Evolutionary conservation across 805 yeast genomes (phyloP).

Genomic region (Scheffersomyces amazonensis): DNA sequence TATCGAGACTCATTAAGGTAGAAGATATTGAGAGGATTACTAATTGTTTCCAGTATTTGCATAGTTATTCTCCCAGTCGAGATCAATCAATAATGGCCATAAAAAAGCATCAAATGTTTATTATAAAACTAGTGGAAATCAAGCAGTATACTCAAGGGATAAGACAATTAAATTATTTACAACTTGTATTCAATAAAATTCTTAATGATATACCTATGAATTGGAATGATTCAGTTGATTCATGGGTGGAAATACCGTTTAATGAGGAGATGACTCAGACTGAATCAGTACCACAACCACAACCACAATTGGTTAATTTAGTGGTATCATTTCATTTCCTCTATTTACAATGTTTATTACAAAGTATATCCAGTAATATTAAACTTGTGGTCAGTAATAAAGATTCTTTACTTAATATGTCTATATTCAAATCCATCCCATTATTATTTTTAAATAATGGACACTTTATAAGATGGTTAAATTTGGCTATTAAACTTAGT

Average conservation of each 20-base stretch:
- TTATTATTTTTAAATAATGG: conserved; percentile 13
- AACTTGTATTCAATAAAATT: conserved; percentile 9
- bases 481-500: conserved; percentile 4
- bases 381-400: conserved; percentile 8
- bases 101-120: conserved; percentile 22
- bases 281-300: conserved; percentile 2
- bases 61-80: conserved; percentile 1
- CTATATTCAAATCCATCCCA: conserved; percentile 12
- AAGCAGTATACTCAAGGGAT: conserved; percentile 11
- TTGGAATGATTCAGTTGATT: not conserved
- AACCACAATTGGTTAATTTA: conserved; percentile 7
- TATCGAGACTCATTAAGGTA: not conserved
- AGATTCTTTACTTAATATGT: conserved; percentile 8
- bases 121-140: conserved; percentile 20
- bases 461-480: conserved; percentile 21
- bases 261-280: no score
- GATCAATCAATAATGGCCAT: conserved; percentile 1
- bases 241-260: not conserved
- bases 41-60: not conserved
- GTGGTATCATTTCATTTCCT: conserved; percentile 26
- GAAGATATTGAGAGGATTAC: not conserved
- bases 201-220: conserved; percentile 3
- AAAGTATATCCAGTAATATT: conserved; percentile 15
- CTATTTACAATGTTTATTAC: conserved; percentile 22
- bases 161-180: conserved; percentile 11